These are phyloP conservation scores for Sclerotinia sclerotiorum DNA, from an alignment of 2,329 filamentous ascomycete genomes.

Conservation along the genomic window DNA sequence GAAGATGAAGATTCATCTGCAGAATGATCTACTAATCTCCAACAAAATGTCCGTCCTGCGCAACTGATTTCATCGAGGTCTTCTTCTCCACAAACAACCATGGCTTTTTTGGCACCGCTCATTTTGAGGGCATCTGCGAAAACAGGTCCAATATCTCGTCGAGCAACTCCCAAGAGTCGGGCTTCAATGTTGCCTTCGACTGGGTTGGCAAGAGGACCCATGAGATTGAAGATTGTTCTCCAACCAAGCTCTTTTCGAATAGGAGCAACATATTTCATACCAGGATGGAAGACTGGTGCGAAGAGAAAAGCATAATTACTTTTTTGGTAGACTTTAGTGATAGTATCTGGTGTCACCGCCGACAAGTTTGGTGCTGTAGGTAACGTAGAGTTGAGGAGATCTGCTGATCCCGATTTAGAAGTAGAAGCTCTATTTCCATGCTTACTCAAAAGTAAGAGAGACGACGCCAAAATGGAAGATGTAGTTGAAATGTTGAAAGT, in stretches of 20 bases:
- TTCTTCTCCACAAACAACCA: slow-evolving; percentile 91
- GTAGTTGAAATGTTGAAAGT: slow-evolving; percentile 99
- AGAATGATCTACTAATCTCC: slow-evolving; percentile 65
- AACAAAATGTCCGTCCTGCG: slow-evolving; percentile 84
- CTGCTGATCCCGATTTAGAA: slow-evolving; percentile 91
- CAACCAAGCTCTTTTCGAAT: slow-evolving; percentile 87
- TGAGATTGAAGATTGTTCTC: slow-evolving; percentile 95
- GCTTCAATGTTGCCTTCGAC: slow-evolving; percentile 83
- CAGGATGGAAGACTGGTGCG: slow-evolving; percentile 93
- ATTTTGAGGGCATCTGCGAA: slow-evolving; percentile 83
- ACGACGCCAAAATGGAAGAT: slow-evolving; percentile 85
- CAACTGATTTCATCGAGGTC: slow-evolving; percentile 95
- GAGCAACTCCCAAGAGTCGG: slow-evolving; percentile 87
- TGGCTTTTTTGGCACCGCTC: slow-evolving; percentile 74
- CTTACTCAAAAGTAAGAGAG: slow-evolving; percentile 83
- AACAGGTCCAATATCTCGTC: slow-evolving; percentile 80
- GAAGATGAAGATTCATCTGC: slow-evolving; percentile 41
- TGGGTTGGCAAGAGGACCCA: slow-evolving; percentile 90
- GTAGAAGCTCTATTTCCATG: slow-evolving; percentile 96
- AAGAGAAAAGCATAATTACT: slow-evolving; percentile 96
- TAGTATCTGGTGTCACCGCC: slow-evolving; percentile 69
- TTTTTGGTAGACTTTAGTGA: slow-evolving; percentile 69
- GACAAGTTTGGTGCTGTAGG: slow-evolving; percentile 72
- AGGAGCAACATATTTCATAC: slow-evolving; percentile 84
- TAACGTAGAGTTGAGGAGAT: slow-evolving; percentile 75